Evolutionary conservation across 108 stramenopile species (phyloP).

Genomic region (Cyclotella distinguenda): DNA sequence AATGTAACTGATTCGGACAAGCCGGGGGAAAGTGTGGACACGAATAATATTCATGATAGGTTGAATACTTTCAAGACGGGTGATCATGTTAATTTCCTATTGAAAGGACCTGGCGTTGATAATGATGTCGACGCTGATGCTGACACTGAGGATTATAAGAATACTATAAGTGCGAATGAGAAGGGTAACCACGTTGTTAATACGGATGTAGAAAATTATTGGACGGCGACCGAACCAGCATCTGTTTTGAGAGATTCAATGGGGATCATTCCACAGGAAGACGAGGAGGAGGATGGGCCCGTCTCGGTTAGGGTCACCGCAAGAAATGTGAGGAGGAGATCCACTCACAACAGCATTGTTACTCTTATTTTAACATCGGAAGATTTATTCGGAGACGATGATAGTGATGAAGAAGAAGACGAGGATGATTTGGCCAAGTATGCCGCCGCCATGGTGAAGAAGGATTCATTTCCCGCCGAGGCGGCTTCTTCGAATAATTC

Average conservation of each 20-base stretch:
- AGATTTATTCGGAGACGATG: background rate
- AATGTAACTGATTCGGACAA: background rate
- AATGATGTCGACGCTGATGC: background rate
- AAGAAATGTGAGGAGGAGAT: background rate
- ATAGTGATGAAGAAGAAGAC: background rate
- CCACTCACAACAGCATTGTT: conserved; percentile 2
- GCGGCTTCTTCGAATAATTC: background rate
- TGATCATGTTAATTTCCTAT: conserved; percentile 20
- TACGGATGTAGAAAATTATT: conserved; percentile 5
- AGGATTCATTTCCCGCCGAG: conserved; percentile 3
- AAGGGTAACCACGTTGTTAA: no score
- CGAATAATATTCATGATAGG: conserved; percentile 1
- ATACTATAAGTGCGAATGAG: no score
- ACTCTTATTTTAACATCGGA: background rate
- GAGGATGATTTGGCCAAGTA: conserved; percentile 1
- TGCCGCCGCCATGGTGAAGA: background rate
- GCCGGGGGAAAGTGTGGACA: background rate
- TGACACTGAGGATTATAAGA: background rate
- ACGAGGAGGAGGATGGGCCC: conserved; percentile 4
- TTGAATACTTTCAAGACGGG: conserved; percentile 4
- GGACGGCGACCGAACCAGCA: conserved; percentile 5
- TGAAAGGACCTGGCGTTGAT: conserved; percentile 2
- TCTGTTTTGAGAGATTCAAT: background rate
- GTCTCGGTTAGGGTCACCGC: background rate
- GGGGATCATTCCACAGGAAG: background rate